phyloP scores from a whole-genome alignment of 225 moss, liverwort and hornwort genomes.

The Straminergon stramineum region DNA sequence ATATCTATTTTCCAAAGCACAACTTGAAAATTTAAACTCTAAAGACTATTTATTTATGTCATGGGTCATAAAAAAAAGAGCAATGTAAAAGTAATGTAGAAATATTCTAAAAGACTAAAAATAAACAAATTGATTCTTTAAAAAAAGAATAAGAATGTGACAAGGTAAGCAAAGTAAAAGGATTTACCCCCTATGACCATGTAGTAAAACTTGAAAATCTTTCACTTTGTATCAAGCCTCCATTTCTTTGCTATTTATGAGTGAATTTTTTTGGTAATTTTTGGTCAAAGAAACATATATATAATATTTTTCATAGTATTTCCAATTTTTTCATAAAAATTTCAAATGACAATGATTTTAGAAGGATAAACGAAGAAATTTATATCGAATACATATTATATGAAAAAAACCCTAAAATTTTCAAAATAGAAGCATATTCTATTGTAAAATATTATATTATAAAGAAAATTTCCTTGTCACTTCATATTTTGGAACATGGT shows the following conservation, averaged over 20 bases:
- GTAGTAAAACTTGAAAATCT: not conserved
- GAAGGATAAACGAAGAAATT: not conserved
- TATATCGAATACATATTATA: not conserved
- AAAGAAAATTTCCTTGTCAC: fast-evolving
- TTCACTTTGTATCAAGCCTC: fast-evolving
- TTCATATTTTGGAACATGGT: not conserved
- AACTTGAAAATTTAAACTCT: not conserved
- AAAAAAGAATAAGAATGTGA: not conserved
- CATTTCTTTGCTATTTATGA: not conserved
- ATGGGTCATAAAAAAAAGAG: not conserved
- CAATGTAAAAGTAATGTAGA: not conserved
- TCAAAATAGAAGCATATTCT: not conserved
- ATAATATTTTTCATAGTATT: not conserved
- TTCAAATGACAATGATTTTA: not conserved
- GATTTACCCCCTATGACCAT: not conserved
- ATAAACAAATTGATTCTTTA: not conserved
- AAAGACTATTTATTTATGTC: not conserved
- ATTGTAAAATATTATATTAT: not conserved
- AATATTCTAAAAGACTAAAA: not conserved
- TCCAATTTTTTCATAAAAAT: not conserved
- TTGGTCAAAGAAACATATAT: not conserved
- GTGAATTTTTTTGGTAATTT: not conserved
- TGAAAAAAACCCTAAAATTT: not conserved
- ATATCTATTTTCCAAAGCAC: not conserved
- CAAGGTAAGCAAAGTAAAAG: not conserved